Conservation (phyloP, 2,329 filamentous ascomycete genomes). For the Curvularia sp. region DNA sequence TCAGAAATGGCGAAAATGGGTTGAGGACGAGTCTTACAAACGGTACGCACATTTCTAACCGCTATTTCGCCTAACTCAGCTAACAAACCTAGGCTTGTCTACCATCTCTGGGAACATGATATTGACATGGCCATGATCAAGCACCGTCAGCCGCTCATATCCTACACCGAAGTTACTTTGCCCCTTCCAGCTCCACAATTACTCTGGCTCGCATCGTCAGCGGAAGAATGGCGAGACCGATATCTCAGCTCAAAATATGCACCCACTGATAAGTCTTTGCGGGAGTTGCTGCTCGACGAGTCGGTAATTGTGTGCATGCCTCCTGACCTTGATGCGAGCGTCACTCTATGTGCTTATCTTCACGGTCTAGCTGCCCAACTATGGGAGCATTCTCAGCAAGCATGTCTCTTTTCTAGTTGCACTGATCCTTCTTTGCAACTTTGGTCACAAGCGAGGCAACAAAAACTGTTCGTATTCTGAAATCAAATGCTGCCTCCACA, state of each 20-base stretch:
- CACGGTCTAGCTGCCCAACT: neutral
- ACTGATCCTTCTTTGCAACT: neutral
- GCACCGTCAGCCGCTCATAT: neutral
- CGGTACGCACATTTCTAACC: neutral
- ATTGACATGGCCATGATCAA: neutral
- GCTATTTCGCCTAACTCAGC: no score
- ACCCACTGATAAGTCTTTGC: neutral
- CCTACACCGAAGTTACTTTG: neutral
- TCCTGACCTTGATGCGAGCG: neutral
- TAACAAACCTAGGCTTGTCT: neutral
- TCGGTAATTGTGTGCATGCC: neutral
- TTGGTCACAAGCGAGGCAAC: neutral
- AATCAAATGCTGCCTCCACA: neutral
- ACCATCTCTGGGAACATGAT: neutral
- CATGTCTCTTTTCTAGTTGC: neutral
- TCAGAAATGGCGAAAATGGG: neutral
- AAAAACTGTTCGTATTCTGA: neutral
- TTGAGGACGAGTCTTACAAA: neutral
- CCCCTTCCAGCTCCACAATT: neutral
- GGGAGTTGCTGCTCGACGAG: neutral
- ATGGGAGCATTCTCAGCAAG: neutral
- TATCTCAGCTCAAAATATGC: neutral
- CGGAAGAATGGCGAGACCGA: neutral
- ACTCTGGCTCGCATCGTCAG: neutral
- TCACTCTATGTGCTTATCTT: neutral